These are phyloP conservation scores for Sclerotinia glacialis DNA, from an alignment of 2,329 filamentous ascomycete species.

Conservation along the genomic window DNA sequence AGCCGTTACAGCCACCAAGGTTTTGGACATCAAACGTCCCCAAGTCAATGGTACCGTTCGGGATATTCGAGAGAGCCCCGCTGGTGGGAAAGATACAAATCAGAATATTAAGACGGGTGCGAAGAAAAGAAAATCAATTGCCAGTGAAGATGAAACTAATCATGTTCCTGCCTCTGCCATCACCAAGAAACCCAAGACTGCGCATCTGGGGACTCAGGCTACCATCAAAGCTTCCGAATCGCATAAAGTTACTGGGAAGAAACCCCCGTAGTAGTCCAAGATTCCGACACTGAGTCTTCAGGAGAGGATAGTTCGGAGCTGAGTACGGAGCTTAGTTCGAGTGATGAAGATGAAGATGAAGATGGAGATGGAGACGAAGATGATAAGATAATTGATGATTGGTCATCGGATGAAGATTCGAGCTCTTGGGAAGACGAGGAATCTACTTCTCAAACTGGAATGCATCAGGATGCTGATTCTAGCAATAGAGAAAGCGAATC, in stretches of 20 bases:
- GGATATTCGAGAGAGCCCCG: neutral
- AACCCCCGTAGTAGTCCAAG: neutral
- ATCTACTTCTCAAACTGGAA: neutral
- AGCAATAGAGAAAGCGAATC: neutral
- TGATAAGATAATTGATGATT: neutral
- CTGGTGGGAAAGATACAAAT: neutral
- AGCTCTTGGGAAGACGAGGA: neutral
- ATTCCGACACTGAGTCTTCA: neutral
- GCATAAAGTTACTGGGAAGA: neutral
- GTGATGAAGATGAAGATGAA: neutral
- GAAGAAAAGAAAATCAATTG: neutral
- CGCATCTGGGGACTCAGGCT: neutral
- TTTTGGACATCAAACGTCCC: neutral
- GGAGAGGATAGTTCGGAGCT: constrained; percentile 1
- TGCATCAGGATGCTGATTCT: neutral
- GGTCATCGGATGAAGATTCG: constrained; percentile 1
- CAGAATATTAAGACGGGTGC: neutral
- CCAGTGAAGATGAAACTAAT: neutral
- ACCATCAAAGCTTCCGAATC: neutral
- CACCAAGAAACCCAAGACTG: neutral
- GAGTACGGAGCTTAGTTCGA: neutral
- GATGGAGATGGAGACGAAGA: neutral
- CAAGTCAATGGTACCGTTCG: neutral
- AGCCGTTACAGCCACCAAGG: neutral
- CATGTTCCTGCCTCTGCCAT: neutral